Base-by-base conservation (phyloP, 75 land plant species). In the Selaginella moellendorffii region DNA sequence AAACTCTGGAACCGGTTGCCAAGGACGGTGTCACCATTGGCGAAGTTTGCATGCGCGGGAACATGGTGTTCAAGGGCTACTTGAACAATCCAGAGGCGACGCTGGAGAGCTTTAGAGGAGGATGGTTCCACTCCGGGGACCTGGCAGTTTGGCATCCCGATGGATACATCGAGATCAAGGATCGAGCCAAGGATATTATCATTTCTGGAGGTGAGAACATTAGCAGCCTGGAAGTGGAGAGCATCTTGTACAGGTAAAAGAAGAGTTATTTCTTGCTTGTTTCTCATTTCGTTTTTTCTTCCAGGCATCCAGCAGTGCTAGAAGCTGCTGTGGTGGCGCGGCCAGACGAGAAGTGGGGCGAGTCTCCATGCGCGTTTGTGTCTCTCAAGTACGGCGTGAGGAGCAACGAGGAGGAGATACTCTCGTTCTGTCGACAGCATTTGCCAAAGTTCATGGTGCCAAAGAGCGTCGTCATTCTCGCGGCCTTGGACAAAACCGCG, bases 131-230 rank as follows among this genome's bases (percentile, higher is more conserved):
- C 51, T 79, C 95, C 0, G 92, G 92, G 1, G 95, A 87, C 52
- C 65, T 91, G 12, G 97, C 63, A 1, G 89, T 91, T 2, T 87
- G 84, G 68, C 95, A 91, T 65, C 86, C 86, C 1, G 97, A 91
- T 58, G 84, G 84, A 0, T 88, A 91, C 54, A 88, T 91, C 10
- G 84, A 88, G 62, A 78, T 88, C 29, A 91, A 88, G 63, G 97
- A 88, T 65, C 52, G 97, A 28, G 78, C 89, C 0, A 88, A 91
- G 68, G 96, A 91, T 54, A 85, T 88, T 21, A 91, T 88, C 67
- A 87, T 85, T 12, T 91, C 97, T 0, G 97, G 88, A 22, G 93
- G 93, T 0, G 97, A 87, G 66, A 87, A 88, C 71, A 91, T 88
- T n/a, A 87, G 89, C 30, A 88, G 86, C 53, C 53, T 88, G 72